Evolutionary conservation across 208 protist genomes (phyloP), one percentile per base, ranked within the genome.

Genomic region (Trypanosoma vivax): DNA sequence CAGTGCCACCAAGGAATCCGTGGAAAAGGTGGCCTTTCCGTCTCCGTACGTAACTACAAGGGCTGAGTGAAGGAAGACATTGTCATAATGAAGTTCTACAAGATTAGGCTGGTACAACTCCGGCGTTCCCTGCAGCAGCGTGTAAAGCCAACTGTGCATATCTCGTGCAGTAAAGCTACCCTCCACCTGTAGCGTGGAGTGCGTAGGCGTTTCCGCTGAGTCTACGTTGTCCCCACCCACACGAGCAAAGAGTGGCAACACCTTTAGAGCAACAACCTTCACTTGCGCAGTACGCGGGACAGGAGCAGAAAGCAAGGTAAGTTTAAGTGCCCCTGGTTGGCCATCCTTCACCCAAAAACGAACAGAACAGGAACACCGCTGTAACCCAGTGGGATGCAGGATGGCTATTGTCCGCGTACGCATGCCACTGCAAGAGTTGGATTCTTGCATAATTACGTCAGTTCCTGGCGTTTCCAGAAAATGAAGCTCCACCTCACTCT

Each of bases 281-380:
- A 81, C 33, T 56, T 90, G 86, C 49, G 86, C 81, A 11, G 86
- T 88, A 27, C 82, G 81, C 9, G 86, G 82, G 19, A 65, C 48
- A 28, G 73, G 64, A 29, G 61, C 39, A 19, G 65, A 64, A 60
- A 82, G 75, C 24, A 74, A 54, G 1, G 61, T 83, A 0, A 82
- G 43, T 14, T 48, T 56, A 18, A 93, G 33, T 33, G 50, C 55
- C 18, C 73, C 82, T 7, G 60, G 64, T 1, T 73, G 51, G 3
- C 73, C 73, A 39, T 87, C 82, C 33, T 75, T 66, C 21, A 73
- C 66, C 70, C 79, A 83, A 29, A 89, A 67, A 27, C 39, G 3
- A 34, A 48, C 59, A 19, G 51, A 53, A 35, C 48, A 53, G 41
- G 52, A 43, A 38, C 62, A 57, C 23, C 25, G 38, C 0, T 38